Base-by-base conservation (phyloP, 352 stramenopile species). In the Globisporangium rhizosaccharum region DNA sequence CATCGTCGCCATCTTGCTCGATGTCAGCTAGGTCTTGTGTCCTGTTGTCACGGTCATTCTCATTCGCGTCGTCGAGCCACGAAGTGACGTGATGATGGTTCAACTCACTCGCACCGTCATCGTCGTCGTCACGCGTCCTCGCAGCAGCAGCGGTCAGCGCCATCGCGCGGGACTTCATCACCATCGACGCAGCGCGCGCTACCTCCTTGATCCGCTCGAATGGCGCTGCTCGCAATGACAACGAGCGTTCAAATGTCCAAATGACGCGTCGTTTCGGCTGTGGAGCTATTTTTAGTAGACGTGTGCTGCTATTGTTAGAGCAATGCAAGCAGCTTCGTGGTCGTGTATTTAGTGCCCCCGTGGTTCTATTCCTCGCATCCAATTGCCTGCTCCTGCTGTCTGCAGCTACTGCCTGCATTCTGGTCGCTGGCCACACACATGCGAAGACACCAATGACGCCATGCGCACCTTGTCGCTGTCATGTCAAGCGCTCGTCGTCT, bases 401-500 rank as follows among this genome's bases (percentile, higher is more conserved):
- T 46, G 18, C 41, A 20, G 33, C 6, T 12, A 12, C 3, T 33
- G 28, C 5, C 8, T 44, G 39, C 39, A 44, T 44, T 1, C 41
- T 20, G 15, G 18, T 46, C 41, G 41, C 15, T 46, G 41, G 41
- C 15, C 5, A 9, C 41, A 46, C 41, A 46, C 41, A 17, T 12
- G 41, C 14, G 15, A 33, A 33, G 28, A 6, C 6, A 33, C 28
- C 28, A 6, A 33, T 33, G 28, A 6, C 28, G 28, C 28, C 2
- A 33, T 33, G 28, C 28, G 28, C 28, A 23, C 23, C 23, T 23
- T 23, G 23, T 23, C 23, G 23, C 23, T 36, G 30, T 36, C 30
- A 5, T 36, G 30, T 36, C 30, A 9, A 36, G 30, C 30, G 30
- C 9, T 5, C 41, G 41, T 18, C 5, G 44, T 56, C 67, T 91